Evolutionary conservation across 345 rosid genomes (phyloP).

Genomic region (Sonneratia alba): DNA sequence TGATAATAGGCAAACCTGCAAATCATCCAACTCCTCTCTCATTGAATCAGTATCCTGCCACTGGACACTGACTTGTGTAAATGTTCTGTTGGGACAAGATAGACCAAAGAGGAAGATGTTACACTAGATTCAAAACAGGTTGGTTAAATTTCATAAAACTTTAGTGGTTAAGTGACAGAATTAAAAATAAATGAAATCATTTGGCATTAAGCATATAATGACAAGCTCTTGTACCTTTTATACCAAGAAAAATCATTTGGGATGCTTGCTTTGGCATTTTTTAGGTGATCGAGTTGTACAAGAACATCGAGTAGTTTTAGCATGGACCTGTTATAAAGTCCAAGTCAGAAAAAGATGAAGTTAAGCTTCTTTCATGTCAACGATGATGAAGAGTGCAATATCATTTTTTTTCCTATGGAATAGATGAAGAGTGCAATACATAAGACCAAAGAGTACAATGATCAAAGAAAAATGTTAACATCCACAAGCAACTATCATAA

Average conservation of each 20-base stretch:
- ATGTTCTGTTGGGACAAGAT: slow-evolving; percentile 53
- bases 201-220: not conserved
- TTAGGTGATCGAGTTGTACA: slow-evolving; percentile 98
- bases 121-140: not conserved
- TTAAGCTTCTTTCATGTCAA: not conserved
- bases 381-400: too few species aligned
- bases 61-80: slow-evolving; percentile 95
- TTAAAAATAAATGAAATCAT: not conserved
- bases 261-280: slow-evolving; percentile 98
- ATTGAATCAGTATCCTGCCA: slow-evolving; percentile 98
- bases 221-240: slow-evolving; percentile 49
- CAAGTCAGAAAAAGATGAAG: slow-evolving; percentile 12
- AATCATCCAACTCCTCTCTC: slow-evolving; percentile 97
- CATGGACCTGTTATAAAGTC: slow-evolving; percentile 64
- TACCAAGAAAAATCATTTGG: slow-evolving; percentile 99
- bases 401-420: too few species aligned
- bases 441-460: too few species aligned
- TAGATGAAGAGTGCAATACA: too few species aligned
- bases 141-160: not conserved
- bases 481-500: not conserved
- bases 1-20: slow-evolving; percentile 45
- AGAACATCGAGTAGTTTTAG: slow-evolving; percentile 87
- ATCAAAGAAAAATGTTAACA: not conserved
- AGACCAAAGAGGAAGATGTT: slow-evolving; percentile 3
- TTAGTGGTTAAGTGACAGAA: not conserved